Base-by-base conservation (phyloP, 2,329 filamentous ascomycete species). In the Xylaria sp. region DNA sequence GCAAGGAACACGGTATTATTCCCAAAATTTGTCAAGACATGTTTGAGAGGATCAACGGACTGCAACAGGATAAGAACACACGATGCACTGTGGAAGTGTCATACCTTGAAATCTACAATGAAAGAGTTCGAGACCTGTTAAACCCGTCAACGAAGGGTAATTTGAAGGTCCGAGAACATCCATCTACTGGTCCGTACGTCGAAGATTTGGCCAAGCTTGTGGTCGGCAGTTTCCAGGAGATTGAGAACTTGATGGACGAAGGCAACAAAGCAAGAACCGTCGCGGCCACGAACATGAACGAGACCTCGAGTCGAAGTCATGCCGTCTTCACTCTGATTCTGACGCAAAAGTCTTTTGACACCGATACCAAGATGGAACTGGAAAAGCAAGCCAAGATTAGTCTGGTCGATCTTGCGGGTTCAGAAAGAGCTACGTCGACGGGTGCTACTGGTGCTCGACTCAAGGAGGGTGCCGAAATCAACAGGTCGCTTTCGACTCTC, bases 251-350 rank as follows among this genome's bases (percentile, higher is more conserved):
- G 72, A 99, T 99, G 95, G 95, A 99, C 75, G 94, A 98, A 79
- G 95, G 95, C 73, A 99, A 99, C 83, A 99, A 99, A 79, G 95
- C 95, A 35, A 87, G 95, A 82, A 99, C 95, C 0, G 95, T 99
- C 40, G 95, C 95, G 2, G 95, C 95, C 7, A 99, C 95, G 40
- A 99, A 98, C 84, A 99, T 99, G 95, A 99, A 99, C 83, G 95
- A 98, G 78, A 99, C 96, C 0, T 97, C 93, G 63, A 97, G 93
- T 85, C 90, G 95, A 82, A 98, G 94, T 75, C 95, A 99, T 78
- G 95, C 95, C 42, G 96, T 99, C 54, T 99, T 99, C 76, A 99
- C 96, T 19, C 83, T 99, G 57, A 98, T 94, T 73, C 82, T 99
- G 49, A 97, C 93, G 0, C 95, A 99, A 77, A 98, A 97, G 77